Base-by-base conservation (phyloP, 2,329 filamentous ascomycete species). In the Penicillium janthinellum region DNA sequence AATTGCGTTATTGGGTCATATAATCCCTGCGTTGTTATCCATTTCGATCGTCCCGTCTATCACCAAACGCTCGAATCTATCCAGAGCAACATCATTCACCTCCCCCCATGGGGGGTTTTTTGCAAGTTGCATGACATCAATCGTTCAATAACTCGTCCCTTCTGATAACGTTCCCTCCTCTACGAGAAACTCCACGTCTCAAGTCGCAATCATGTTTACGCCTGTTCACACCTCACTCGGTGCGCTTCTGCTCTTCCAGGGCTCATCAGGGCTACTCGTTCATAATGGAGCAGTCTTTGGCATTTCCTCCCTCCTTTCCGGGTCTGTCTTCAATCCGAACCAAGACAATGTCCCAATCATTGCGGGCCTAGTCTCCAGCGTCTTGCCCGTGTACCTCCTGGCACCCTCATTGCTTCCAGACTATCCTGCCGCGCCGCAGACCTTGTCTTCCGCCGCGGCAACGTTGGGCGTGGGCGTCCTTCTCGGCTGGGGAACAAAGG, bases 401-500 rank as follows among this genome's bases (percentile, higher is more conserved):
- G 70, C 76, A n/a, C 81, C 81, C 1, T 77, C 79, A 12, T 61
- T 82, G 53, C 67, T 82, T 15, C 82, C 81, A 0, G 64, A 57
- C 3, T 82, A 81, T 67, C 76, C 79, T 42, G 57, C 70, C 11
- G 62, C 72, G 2, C 73, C 75, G 10, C 63, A 70, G 6, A 74
- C 75, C 3, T 71, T 71, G 65, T 66, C 68, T 20, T 71, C 74
- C 28, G 70, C 72, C n/a, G 62, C 77, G 6, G 70, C 75, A 41
- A 80, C 78, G 0, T 54, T 79, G 11, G 74, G 73, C 2, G 70
- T 78, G 8, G 82, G 81, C 0, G 70, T 78, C 14, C 56, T 83
- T 38, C 70, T 82, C 31, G 82, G 82, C 20, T 82, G 79, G 79
- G 82, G 82, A 15, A 83, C 82, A 15, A 83, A 83, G 75, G 82